Evolutionary conservation across 2,329 filamentous ascomycete genomes (phyloP), one percentile per base, ranked within the genome.

Genomic region (Sporothrix brasiliensis): DNA sequence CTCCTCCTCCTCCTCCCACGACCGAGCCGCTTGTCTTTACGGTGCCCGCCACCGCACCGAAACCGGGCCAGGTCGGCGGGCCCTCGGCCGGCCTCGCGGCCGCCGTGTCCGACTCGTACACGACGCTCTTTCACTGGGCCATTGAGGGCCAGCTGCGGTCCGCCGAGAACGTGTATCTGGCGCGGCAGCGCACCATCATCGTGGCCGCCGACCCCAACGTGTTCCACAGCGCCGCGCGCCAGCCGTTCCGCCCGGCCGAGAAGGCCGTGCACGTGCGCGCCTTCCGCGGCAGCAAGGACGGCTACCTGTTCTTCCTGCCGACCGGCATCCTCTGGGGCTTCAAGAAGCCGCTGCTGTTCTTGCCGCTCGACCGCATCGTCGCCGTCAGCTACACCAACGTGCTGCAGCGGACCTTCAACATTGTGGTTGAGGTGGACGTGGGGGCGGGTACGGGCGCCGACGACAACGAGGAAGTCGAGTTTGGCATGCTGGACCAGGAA

Each of bases 281-380:
- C 1, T 90, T 90, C 78, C 83, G 89, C 58, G 89, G 89, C 24
- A 88, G 85, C 71, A 91, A 91, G 77, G 89, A 91, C 71, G 89
- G 89, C 0, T 90, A 85, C 73, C 80, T 91, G 0, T 91, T 90
- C 76, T 90, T 91, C 76, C 79, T 91, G 19, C 84, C 88, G 44
- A 88, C 83, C 34, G 89, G 89, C 16, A 90, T 91, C 69, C 77
- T 91, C 9, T 91, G 88, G 88, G 88, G 84, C 0, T 91, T 89
- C 81, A 91, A 90, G 79, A 91, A 91, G 78, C 89, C 89, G 0
- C 77, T 91, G 2, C 79, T 89, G 27, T 91, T 90, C 74, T 81
- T 91, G 5, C 87, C 88, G 4, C 82, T 90, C 21, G 84, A 86
- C 68, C 82, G 85, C 14, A 87, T 91, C 67, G 81, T 82, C 0